Conservation (phyloP, 1,284 basidiomycete genomes). For the Tremellales sp. region DNA sequence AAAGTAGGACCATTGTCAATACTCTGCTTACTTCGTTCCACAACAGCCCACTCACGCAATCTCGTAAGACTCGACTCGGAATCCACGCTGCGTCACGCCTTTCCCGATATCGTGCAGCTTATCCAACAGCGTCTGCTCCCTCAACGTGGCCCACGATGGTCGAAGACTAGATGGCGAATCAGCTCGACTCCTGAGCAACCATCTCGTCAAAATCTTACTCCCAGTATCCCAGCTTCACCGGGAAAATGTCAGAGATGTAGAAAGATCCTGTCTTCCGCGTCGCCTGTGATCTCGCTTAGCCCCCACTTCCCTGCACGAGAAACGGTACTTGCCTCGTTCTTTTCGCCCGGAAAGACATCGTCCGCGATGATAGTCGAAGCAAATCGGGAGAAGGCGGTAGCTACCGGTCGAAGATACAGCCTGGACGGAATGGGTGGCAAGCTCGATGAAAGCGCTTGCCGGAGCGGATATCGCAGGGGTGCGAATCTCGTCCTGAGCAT, state of each 20-base stretch:
- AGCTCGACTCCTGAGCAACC: too few species aligned
- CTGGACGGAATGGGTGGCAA: neutral
- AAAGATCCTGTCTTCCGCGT: conserved; percentile 39
- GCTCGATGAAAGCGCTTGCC: neutral
- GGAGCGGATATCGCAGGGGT: conserved; percentile 5
- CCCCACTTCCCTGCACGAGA: too few species aligned
- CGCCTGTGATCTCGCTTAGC: conserved; percentile 6
- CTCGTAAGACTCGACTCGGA: conserved; percentile 45
- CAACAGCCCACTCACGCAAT: conserved; percentile 42
- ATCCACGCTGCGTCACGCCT: conserved; percentile 37
- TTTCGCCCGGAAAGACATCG: too few species aligned
- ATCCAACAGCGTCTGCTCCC: conserved; percentile 45
- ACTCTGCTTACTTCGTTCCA: neutral
- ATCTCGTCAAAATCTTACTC: too few species aligned
- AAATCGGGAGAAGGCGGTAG: neutral
- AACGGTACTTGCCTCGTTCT: too few species aligned
- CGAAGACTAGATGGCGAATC: too few species aligned
- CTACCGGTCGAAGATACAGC: too few species aligned
- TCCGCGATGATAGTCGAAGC: conserved; percentile 1
- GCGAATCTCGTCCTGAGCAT: conserved; percentile 2
- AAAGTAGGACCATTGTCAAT: conserved; percentile 1
- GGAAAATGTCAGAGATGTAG: conserved; percentile 49
- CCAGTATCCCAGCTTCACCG: conserved; percentile 39
- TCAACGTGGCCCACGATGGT: conserved; percentile 30
- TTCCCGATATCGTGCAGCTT: conserved; percentile 36